A percentile compares a stretch with the other conserved stretches of the same genome.
Evolutionary conservation across 2,329 filamentous ascomycete species (phyloP).

Genomic region (Verticillium nubilum): DNA sequence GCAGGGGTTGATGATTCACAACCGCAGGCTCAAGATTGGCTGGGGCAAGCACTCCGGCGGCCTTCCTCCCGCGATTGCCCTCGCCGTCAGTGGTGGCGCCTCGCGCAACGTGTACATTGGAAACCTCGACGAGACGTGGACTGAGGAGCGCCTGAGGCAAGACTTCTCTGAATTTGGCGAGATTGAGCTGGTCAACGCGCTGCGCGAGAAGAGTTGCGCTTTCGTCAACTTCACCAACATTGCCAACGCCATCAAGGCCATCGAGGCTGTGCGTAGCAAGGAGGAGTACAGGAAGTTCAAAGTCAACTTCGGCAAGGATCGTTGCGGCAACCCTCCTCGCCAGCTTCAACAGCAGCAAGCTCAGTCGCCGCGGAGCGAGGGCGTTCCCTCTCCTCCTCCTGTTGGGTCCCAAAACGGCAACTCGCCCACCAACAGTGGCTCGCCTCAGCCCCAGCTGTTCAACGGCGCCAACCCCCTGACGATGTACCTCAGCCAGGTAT

Average conservation of each 20-base stretch:
- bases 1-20: constrained; percentile 98
- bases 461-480: constrained; percentile 88
- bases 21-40: constrained; percentile 93
- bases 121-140: constrained; percentile 96
- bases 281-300: constrained; percentile 99
- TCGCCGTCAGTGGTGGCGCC: constrained; percentile 92
- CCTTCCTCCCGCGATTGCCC: constrained; percentile 87
- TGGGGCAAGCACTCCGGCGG: constrained; percentile 99
- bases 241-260: constrained; percentile 98
- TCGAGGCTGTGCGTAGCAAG: constrained; percentile 88
- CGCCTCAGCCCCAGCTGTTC: constrained; percentile 53
- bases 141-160: constrained; percentile 88
- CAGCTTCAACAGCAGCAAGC: constrained; percentile 64
- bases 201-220: constrained; percentile 97
- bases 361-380: constrained; percentile 57
- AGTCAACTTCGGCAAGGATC: constrained; percentile 99
- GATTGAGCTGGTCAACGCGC: constrained; percentile 93
- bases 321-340: constrained; percentile 91
- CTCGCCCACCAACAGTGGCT: constrained; percentile 45
- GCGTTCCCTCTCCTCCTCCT: constrained; percentile 28
- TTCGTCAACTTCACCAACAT: constrained; percentile 99
- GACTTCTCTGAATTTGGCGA: constrained; percentile 98
- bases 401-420: constrained; percentile 28
- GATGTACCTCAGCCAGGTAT: constrained; percentile 84
- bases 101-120: constrained; percentile 99